A percentile compares a stretch with the other conserved stretches of the same genome.
Evolutionary conservation across 345 rosid genomes (phyloP).

Genomic region (Salix arbutifolia): DNA sequence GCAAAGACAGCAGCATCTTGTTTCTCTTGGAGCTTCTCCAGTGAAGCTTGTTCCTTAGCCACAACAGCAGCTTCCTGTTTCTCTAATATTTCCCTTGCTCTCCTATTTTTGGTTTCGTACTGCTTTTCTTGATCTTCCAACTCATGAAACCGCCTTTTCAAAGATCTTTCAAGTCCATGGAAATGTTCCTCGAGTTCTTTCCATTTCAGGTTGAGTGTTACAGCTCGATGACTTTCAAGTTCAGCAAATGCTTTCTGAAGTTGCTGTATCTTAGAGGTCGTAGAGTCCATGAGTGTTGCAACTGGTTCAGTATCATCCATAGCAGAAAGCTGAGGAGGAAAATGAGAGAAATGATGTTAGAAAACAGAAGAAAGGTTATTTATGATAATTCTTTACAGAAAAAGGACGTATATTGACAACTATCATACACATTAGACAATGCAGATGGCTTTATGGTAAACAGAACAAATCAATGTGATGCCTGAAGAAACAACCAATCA

Average conservation of each 20-base stretch:
- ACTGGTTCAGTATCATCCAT: constrained; percentile 79
- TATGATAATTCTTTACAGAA: background rate
- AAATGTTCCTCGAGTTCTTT: constrained; percentile 97
- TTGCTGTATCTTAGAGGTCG: constrained; percentile 85
- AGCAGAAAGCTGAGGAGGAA: constrained; percentile 29
- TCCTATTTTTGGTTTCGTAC: constrained; percentile 63
- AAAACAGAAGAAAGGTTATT: background rate
- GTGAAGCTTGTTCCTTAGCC: constrained; percentile 72
- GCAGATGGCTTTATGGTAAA: background rate
- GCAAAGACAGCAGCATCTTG: constrained; percentile 78
- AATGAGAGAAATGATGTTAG: background rate
- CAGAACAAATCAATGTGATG: background rate
- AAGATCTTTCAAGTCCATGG: constrained; percentile 92
- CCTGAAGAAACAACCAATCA: background rate
- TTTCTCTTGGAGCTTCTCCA: constrained; percentile 83
- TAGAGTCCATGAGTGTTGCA: constrained; percentile 73
- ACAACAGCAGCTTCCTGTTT: constrained; percentile 75
- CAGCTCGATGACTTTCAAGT: constrained; percentile 88
- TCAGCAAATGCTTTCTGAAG: constrained; percentile 99
- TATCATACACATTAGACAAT: background rate
- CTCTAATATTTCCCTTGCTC: constrained; percentile 69
- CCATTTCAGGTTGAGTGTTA: constrained; percentile 90
- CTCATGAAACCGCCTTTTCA: constrained; percentile 97
- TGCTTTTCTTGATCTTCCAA: constrained; percentile 93
- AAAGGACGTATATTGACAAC: background rate